These are phyloP conservation scores for Artemisia tridentata DNA, from an alignment of 129 eudicot genomes.

Conservation along the genomic window DNA sequence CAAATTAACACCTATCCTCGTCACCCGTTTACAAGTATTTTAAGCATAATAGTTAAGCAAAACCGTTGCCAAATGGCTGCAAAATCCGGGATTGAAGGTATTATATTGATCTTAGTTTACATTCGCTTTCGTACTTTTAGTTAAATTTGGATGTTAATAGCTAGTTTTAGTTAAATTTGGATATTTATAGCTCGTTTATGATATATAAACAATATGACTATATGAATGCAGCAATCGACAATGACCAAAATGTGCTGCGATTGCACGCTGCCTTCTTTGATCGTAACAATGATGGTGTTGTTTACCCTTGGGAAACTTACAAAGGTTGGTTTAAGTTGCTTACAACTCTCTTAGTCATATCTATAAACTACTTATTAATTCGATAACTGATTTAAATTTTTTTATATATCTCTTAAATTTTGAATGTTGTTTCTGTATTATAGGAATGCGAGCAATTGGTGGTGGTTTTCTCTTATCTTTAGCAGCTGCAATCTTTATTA, in stretches of 20 bases:
- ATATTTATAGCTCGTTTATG: not conserved
- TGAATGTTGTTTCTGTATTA: not conserved
- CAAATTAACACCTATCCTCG: too few relatives aligned
- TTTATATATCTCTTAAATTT: too few relatives aligned
- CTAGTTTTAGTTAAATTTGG: not conserved
- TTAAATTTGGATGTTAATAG: not conserved
- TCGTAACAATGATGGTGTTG: conserved; percentile 62
- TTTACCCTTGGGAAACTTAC: conserved; percentile 76
- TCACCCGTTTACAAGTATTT: not conserved
- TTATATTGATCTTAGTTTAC: not conserved
- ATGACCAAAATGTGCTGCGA: conserved; percentile 38
- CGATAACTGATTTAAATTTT: not conserved
- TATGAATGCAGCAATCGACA: conserved; percentile 33
- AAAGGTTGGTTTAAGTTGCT: conserved; percentile 31
- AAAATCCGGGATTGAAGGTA: conserved; percentile 3
- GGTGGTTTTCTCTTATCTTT: conserved; percentile 55
- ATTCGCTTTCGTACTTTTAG: not conserved
- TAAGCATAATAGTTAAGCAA: not conserved
- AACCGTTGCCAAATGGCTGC: not conserved
- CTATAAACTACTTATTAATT: too few relatives aligned
- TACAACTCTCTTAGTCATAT: not conserved
- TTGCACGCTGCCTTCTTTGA: conserved; percentile 71
- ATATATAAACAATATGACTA: not conserved
- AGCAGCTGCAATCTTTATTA: conserved; percentile 48
- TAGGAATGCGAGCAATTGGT: conserved; percentile 85